Percentiles rank a stretch among this genome's conserved stretches.
Conservation (phyloP, 495 filamentous ascomycete species). For the Penicillium maclennaniae region DNA sequence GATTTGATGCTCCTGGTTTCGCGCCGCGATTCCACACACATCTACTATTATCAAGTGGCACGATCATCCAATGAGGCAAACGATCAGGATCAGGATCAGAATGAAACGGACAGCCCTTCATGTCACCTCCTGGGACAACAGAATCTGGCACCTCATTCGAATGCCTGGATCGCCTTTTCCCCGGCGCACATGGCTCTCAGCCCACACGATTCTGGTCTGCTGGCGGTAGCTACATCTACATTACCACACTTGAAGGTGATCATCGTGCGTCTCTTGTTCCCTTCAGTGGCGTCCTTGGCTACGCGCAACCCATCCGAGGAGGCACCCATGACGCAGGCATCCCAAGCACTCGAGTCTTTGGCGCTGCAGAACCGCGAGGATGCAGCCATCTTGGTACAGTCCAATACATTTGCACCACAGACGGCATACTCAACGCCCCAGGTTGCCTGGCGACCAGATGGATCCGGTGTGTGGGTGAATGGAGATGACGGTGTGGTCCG, state of each 20-base stretch:
- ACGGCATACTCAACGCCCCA: slow-evolving; percentile 64
- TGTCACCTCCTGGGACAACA: slow-evolving; percentile 50
- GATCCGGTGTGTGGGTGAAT: slow-evolving; percentile 65
- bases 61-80: not conserved
- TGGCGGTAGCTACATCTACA: slow-evolving; percentile 61
- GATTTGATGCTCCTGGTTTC: slow-evolving; percentile 51
- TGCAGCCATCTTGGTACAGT: slow-evolving; percentile 55
- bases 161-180: slow-evolving; percentile 61
- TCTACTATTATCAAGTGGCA: slow-evolving; percentile 56
- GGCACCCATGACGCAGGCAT: slow-evolving; percentile 38
- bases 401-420: slow-evolving; percentile 62
- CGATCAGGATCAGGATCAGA: not conserved
- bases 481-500: slow-evolving; percentile 64
- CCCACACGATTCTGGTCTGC: slow-evolving; percentile 49
- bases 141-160: slow-evolving; percentile 62
- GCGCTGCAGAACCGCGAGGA: slow-evolving; percentile 54
- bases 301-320: slow-evolving; percentile 8
- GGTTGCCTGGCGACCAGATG: slow-evolving; percentile 62
- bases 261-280: slow-evolving; percentile 56
- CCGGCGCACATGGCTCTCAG: slow-evolving; percentile 55
- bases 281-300: slow-evolving; percentile 19
- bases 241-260: slow-evolving; percentile 65
- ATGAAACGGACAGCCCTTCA: slow-evolving; percentile 6
- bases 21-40: slow-evolving; percentile 56
- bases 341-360: slow-evolving; percentile 47